Evolutionary conservation across 106 monocot species (phyloP).

Genomic region (Posidonia australis): DNA sequence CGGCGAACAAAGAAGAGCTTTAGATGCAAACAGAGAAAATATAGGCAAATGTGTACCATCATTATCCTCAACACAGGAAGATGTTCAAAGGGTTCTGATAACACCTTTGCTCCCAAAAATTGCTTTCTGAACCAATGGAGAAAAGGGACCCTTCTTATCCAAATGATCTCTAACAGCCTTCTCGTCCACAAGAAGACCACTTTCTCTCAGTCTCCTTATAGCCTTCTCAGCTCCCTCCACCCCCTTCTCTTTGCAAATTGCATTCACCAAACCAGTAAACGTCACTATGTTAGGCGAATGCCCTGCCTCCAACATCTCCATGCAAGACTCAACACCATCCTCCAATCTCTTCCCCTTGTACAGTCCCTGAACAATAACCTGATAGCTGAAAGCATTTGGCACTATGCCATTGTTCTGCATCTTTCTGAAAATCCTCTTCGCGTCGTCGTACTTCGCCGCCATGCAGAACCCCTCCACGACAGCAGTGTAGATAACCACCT

Average conservation of each 20-base stretch:
- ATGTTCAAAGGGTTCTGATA: conserved; percentile 1
- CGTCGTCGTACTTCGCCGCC: conserved; percentile 65
- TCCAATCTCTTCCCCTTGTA: conserved; percentile 50
- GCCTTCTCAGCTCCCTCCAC: conserved; percentile 47
- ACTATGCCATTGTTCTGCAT: conserved; percentile 80
- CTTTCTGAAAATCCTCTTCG: conserved; percentile 74
- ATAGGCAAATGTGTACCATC: too few relatives aligned
- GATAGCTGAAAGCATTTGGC: conserved; percentile 82
- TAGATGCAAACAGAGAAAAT: too few relatives aligned
- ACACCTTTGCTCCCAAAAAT: conserved; percentile 62
- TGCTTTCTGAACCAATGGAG: conserved; percentile 61
- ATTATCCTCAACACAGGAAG: too few relatives aligned
- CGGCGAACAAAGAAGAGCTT: too few relatives aligned
- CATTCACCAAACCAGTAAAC: conserved; percentile 45
- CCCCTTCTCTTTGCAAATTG: conserved; percentile 56
- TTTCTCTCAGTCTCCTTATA: conserved; percentile 54
- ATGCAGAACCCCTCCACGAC: conserved; percentile 90
- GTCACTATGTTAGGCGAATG: conserved; percentile 54
- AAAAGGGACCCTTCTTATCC: conserved; percentile 87
- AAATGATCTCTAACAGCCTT: conserved; percentile 76
- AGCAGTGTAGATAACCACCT: conserved; percentile 87
- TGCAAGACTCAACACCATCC: conserved; percentile 53
- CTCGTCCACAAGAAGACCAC: conserved; percentile 64
- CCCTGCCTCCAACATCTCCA: conserved; percentile 76
- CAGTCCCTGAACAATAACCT: conserved; percentile 57